Evolutionary conservation across 495 filamentous ascomycete species (phyloP), one percentile per base, ranked within the genome.

Genomic region (Podospora sp.): DNA sequence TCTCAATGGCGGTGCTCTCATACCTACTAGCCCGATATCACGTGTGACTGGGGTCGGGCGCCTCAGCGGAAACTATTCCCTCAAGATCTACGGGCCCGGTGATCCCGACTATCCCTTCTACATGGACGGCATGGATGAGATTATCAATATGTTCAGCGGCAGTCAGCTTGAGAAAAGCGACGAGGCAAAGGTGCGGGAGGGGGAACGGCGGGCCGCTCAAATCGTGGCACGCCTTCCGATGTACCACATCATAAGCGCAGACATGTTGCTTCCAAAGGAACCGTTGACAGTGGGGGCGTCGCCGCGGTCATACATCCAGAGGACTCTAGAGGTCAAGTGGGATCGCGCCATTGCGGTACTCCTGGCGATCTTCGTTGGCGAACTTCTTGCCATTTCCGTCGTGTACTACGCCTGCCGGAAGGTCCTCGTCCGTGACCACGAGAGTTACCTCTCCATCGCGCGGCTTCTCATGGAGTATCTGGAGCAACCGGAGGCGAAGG

Each of bases 271-370:
- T 5, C 53, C 53, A 20, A 22, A 26, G n/a, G 6, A 5, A 26
- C 12, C 53, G 2, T 14, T 14, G 53, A 26, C 12, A 14, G 53
- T 4, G 14, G 57, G 57, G 24, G 57, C 57, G 24, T 29, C 57
- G 5, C 14, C 16, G 8, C 25, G 18, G 24, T 25, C 57, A 16
- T 60, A 33, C 21, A 60, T 35, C 26, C 5, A 9, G 16, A 33
- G 12, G 16, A 60, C 12, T 18, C 29, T 60, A 2, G 57, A 35
- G 57, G 57, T 60, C 24, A 29, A 35, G 29, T 60, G 57, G 57
- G 29, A 25, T 8, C 14, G 57, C 24, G 29, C 12, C 25, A 33
- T 60, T 6, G 57, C 24, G 4, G 57, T 60, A 1, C 29, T 60
- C 25, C 24, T 9, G 12, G 26, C 57, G 11, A 60, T 60, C 21